These are phyloP conservation scores for Wickerhamomyces sp. DNA, from an alignment of 1,139 yeast genomes.

Conservation along the genomic window DNA sequence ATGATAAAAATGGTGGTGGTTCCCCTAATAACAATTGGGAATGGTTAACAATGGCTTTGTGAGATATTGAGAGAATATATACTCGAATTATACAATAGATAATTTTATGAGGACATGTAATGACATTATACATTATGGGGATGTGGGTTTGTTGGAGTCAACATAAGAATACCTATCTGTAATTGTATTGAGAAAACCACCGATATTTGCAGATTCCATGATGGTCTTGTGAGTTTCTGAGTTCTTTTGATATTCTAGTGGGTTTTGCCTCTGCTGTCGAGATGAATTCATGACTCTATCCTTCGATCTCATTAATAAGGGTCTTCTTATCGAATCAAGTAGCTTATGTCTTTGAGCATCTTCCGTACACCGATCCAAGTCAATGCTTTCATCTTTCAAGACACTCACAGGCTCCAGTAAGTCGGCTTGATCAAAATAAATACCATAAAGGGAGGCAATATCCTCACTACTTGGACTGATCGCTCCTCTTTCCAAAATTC, in stretches of 20 bases:
- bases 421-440: not conserved
- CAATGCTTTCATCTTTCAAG: not conserved
- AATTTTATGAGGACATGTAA: no score
- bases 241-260: not conserved
- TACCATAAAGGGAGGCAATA: not conserved
- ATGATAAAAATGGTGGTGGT: slow-evolving; percentile 11
- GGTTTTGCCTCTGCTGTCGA: not conserved
- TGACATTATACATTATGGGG: not conserved
- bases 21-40: slow-evolving; percentile 23
- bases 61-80: not conserved
- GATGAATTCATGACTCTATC: not conserved
- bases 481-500: not conserved
- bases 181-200: slow-evolving; percentile 3
- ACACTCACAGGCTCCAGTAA: not conserved
- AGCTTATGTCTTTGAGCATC: not conserved
- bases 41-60: slow-evolving; percentile 24
- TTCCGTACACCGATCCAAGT: not conserved
- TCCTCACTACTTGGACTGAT: not conserved
- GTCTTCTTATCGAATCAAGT: not conserved
- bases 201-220: slow-evolving; percentile 1
- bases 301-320: not conserved
- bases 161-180: slow-evolving; percentile 9
- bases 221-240: not conserved
- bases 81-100: not conserved
- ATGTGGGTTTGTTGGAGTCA: slow-evolving; percentile 5